These are phyloP conservation scores for Alternaria sp. DNA, from an alignment of 2,329 filamentous ascomycete species.

Conservation along the genomic window DNA sequence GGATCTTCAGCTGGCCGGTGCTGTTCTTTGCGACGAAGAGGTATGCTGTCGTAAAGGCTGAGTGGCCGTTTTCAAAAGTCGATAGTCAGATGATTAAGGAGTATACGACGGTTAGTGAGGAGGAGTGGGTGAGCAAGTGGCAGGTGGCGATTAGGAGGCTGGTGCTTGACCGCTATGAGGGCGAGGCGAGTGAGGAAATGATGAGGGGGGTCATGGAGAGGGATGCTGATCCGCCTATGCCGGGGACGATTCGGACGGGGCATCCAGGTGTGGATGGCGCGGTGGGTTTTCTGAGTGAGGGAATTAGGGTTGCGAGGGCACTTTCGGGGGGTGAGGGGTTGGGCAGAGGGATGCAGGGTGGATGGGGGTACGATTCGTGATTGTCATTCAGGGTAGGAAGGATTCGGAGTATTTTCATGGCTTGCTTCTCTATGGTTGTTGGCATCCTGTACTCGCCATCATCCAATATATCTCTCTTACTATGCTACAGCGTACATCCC, in stretches of 20 bases:
- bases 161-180: slow-evolving; percentile 65
- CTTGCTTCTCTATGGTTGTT: neutral
- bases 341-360: slow-evolving; percentile 33
- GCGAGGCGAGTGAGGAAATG: slow-evolving; percentile 60
- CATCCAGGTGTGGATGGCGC: slow-evolving; percentile 43
- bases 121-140: slow-evolving; percentile 71
- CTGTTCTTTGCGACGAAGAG: slow-evolving; percentile 72
- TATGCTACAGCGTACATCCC: neutral
- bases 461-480: neutral
- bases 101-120: slow-evolving; percentile 61
- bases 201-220: slow-evolving; percentile 41
- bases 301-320: slow-evolving; percentile 43
- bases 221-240: slow-evolving; percentile 56
- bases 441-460: neutral
- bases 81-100: slow-evolving; percentile 48
- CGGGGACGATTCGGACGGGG: slow-evolving; percentile 38
- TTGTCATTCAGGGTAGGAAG: neutral
- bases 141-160: slow-evolving; percentile 66
- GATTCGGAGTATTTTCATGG: neutral
- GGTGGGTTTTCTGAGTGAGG: slow-evolving; percentile 44
- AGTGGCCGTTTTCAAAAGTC: slow-evolving; percentile 65
- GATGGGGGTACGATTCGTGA: slow-evolving; percentile 46
- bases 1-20: slow-evolving; percentile 75
- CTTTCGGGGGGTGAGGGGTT: slow-evolving; percentile 27
- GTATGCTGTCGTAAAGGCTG: slow-evolving; percentile 69